phyloP scores from a whole-genome alignment of 331 rosid species.

The Acacia pycnantha region DNA sequence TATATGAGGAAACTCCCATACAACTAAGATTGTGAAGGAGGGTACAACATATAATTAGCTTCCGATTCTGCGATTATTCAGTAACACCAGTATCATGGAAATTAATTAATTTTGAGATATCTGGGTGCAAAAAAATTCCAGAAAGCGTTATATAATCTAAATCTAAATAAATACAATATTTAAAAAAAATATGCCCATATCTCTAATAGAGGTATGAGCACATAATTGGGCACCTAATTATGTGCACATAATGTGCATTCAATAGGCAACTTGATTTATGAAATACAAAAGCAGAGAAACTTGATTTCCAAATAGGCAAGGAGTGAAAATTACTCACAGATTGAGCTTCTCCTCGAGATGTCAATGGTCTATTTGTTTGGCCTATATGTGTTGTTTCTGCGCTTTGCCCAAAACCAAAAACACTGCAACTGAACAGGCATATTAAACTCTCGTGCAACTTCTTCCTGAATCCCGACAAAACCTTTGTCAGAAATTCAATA shows the following conservation, averaged over 20 bases:
- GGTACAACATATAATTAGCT: background rate
- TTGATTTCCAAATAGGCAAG: background rate
- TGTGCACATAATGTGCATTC: too few species aligned
- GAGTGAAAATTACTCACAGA: constrained; percentile 35
- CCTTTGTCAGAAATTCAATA: constrained; percentile 12
- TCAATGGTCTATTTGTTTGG: constrained; percentile 65
- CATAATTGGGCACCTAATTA: too few species aligned
- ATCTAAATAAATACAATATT: too few species aligned
- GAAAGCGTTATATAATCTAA: too few species aligned
- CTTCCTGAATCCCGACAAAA: constrained; percentile 66
- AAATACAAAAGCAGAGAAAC: background rate
- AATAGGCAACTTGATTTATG: background rate
- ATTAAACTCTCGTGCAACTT: constrained; percentile 61
- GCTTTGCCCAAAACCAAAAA: constrained; percentile 72
- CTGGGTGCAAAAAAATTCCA: too few species aligned
- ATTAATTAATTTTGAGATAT: too few species aligned
- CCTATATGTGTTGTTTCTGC: constrained; percentile 68
- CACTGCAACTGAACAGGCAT: constrained; percentile 61
- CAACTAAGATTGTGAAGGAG: background rate
- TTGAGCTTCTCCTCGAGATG: constrained; percentile 57
- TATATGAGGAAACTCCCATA: background rate
- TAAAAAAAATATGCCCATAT: too few species aligned
- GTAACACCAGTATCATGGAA: too few species aligned
- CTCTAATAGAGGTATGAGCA: too few species aligned
- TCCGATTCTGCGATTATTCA: too few species aligned